A percentile compares a stretch with the other conserved stretches of the same genome.
Conservation (phyloP, 305 asterid species). For the Plantago coronopus region DNA sequence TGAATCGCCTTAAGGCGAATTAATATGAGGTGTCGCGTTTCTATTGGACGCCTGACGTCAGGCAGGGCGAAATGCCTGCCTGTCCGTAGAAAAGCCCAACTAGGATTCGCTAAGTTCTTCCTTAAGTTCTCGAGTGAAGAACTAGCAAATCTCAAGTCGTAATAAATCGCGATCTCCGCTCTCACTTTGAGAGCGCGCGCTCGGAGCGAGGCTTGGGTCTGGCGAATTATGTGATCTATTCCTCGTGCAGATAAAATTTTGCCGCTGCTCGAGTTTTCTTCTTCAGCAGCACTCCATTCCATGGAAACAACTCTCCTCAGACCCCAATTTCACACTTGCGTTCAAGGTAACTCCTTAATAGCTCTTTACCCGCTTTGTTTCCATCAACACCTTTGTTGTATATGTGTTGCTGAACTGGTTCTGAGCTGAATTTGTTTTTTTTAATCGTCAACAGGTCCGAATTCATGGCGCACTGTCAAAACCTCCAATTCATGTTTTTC, state of each 20-base stretch:
- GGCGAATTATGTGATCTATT: no score
- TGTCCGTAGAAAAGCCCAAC: no score
- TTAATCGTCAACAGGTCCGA: neutral
- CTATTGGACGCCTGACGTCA: no score
- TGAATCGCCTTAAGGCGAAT: no score
- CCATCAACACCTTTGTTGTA: neutral
- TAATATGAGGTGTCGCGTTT: no score
- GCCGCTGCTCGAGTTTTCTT: neutral
- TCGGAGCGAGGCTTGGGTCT: no score
- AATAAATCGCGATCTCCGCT: no score
- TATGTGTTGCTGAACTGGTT: neutral
- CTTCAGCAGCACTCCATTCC: conserved; percentile 20
- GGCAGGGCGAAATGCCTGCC: no score
- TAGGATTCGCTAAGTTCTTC: no score
- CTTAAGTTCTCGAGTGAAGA: no score
- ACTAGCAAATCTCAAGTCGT: no score
- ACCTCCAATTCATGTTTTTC: conserved; percentile 24
- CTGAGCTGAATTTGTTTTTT: neutral
- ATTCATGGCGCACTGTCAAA: conserved; percentile 20
- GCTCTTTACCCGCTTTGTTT: neutral
- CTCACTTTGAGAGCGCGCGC: no score
- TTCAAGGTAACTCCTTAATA: conserved; percentile 25
- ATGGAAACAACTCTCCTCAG: conserved; percentile 61
- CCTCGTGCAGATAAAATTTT: conserved; percentile 21
- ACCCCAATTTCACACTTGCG: conserved; percentile 32